These are phyloP conservation scores for Hypoxylon sp. DNA, from an alignment of 2,329 filamentous ascomycete genomes.

Conservation along the genomic window DNA sequence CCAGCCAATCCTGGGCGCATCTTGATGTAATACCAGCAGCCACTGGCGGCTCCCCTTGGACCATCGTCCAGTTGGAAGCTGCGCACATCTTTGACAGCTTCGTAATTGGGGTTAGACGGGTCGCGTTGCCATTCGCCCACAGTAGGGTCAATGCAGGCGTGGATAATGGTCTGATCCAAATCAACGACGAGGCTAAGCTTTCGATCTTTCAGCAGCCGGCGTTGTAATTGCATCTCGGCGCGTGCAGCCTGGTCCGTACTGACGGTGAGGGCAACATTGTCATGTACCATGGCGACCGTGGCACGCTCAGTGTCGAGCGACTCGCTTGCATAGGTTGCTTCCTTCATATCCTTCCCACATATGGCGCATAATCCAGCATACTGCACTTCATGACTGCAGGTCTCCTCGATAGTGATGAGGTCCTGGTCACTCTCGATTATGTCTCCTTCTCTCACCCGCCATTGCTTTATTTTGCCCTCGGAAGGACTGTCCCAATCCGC, in stretches of 20 bases:
- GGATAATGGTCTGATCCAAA: constrained; percentile 97
- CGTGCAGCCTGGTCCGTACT: constrained; percentile 84
- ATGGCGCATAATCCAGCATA: constrained; percentile 91
- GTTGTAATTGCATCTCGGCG: constrained; percentile 89
- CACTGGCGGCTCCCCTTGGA: constrained; percentile 75
- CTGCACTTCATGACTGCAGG: constrained; percentile 91
- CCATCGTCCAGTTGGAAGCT: constrained; percentile 94
- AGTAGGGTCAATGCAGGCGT: constrained; percentile 96
- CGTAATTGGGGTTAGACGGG: constrained; percentile 88
- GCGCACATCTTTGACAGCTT: constrained; percentile 88
- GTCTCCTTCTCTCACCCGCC: constrained; percentile 80
- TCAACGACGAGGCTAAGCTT: constrained; percentile 97
- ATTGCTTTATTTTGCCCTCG: constrained; percentile 83
- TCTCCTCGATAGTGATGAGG: constrained; percentile 86
- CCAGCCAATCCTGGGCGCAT: constrained; percentile 87
- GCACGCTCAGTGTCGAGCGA: constrained; percentile 85
- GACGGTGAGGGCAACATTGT: constrained; percentile 88
- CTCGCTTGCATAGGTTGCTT: constrained; percentile 87
- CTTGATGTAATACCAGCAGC: constrained; percentile 99
- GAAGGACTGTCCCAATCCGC: constrained; percentile 86
- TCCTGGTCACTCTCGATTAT: constrained; percentile 71
- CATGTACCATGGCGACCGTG: constrained; percentile 94
- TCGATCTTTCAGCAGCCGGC: constrained; percentile 81
- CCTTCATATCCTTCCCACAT: constrained; percentile 97
- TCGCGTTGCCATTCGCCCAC: constrained; percentile 96